These are phyloP conservation scores for Lablab purpureus DNA, from an alignment of 306 rosid genomes.

Conservation along the genomic window DNA sequence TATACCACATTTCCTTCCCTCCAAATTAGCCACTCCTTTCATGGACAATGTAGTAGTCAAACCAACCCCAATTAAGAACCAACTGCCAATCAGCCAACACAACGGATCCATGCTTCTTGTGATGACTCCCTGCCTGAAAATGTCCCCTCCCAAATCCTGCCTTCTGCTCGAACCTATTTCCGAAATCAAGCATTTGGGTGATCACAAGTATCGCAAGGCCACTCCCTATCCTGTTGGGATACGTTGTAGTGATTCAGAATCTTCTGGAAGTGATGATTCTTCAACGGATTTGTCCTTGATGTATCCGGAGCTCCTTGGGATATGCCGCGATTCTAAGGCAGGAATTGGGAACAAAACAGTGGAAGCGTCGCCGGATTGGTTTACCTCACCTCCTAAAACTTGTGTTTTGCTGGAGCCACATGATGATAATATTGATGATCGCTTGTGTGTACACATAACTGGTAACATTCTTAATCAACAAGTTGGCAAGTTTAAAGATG, in stretches of 20 bases:
- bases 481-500: conserved; percentile 41
- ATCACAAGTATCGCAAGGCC: conserved; percentile 53
- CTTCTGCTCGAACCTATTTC: conserved; percentile 84
- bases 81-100: conserved; percentile 48
- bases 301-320: conserved; percentile 76
- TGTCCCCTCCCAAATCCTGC: conserved; percentile 93
- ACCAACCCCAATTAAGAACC: conserved; percentile 64
- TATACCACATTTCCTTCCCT: conserved; percentile 44
- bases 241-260: conserved; percentile 57
- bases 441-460: neutral
- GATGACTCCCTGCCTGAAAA: conserved; percentile 84
- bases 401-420: conserved; percentile 81
- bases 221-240: conserved; percentile 87
- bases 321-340: conserved; percentile 53
- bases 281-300: conserved; percentile 61
- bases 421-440: conserved; percentile 49
- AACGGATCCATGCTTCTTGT: conserved; percentile 57
- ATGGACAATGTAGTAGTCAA: conserved; percentile 42
- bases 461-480: conserved; percentile 35
- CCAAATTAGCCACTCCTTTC: conserved; percentile 42
- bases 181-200: conserved; percentile 55
- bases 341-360: conserved; percentile 55
- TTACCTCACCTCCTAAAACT: conserved; percentile 86
- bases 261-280: conserved; percentile 56
- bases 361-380: conserved; percentile 83